Base-by-base conservation (phyloP, 2,329 filamentous ascomycete genomes). In the Fusarium austroafricanum region DNA sequence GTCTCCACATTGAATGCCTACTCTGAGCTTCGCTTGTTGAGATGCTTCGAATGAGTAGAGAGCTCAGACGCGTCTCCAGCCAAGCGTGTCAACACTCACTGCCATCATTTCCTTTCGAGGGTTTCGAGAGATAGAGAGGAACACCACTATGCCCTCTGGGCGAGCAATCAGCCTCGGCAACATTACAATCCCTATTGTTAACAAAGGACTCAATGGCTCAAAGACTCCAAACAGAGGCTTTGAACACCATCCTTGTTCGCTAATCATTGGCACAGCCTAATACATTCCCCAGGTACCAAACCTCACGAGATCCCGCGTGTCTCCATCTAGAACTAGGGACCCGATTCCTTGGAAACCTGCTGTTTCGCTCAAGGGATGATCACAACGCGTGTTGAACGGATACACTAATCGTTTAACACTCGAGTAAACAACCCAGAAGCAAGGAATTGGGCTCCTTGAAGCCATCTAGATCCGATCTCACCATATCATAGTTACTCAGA, bases 271-370 rank as follows among this genome's bases (percentile, higher is more conserved):
- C 43, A 47, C 23, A 39, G 39, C 52, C 42, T 59, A 57, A 53
- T 43, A 29, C 68, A 72, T 74, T 72, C 61, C 66, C 70, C 28
- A 45, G 55, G 55, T 49, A 49, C 45, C 45, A 62, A 65, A 60
- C 43, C 56, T 61, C 64, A 51, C 55, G 44, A 39, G 52, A 35
- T 43, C 26, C 51, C 40, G 56, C 45, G 45, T 71, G 67, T 73
- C 68, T 74, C 49, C 67, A 68, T 59, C 64, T 49, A 46, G 49
- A 50, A 44, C 42, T 63, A 61, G 61, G 72, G 62, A 50, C 38
- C 66, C 65, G 55, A 67, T 73, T 44, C 51, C 55, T 55, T 64
- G 69, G 53, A 54, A 62, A 50, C 40, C 39, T 37, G 28, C 38
- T 40, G 44, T 54, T 55, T 45, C 39, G 52, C 28, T 23, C 33